Percentiles rank a stretch among this genome's conserved stretches.
These are phyloP conservation scores for Coccomyxa subellipsoidea DNA, from an alignment of 163 green algal genomes.

Conservation along the genomic window DNA sequence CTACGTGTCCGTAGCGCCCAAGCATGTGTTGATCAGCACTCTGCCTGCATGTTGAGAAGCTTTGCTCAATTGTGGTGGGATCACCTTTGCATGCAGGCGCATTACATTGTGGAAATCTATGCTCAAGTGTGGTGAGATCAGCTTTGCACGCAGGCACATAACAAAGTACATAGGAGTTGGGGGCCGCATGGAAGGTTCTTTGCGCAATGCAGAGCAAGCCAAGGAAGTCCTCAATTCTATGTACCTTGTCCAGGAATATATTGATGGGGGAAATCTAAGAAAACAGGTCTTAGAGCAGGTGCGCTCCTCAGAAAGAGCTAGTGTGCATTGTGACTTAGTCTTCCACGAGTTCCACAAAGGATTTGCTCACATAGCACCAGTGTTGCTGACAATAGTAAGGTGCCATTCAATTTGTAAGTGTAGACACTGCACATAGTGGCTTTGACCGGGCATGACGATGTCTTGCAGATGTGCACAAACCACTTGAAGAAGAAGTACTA, in stretches of 20 bases:
- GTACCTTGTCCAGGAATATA: constrained; percentile 22
- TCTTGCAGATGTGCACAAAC: not conserved
- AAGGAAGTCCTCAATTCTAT: constrained; percentile 1
- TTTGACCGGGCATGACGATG: not conserved
- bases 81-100: not conserved
- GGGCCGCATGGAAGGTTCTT: not conserved
- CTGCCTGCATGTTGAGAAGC: too few relatives aligned
- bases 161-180: not conserved
- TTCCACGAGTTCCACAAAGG: too few relatives aligned
- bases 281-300: constrained; percentile 15
- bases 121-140: not conserved
- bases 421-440: too few relatives aligned
- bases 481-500: not conserved
- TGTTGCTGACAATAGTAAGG: too few relatives aligned
- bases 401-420: too few relatives aligned
- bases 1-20: not conserved
- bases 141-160: not conserved
- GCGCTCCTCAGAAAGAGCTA: not conserved
- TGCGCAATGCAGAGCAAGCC: not conserved
- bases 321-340: not conserved
- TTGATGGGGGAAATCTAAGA: constrained; percentile 17
- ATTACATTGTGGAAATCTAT: not conserved
- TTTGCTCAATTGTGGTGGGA: too few relatives aligned
- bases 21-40: not conserved
- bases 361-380: too few relatives aligned